Evolutionary conservation across 352 stramenopile genomes (phyloP), one percentile per base, ranked within the genome.

Genomic region (Bremia lactucae): DNA sequence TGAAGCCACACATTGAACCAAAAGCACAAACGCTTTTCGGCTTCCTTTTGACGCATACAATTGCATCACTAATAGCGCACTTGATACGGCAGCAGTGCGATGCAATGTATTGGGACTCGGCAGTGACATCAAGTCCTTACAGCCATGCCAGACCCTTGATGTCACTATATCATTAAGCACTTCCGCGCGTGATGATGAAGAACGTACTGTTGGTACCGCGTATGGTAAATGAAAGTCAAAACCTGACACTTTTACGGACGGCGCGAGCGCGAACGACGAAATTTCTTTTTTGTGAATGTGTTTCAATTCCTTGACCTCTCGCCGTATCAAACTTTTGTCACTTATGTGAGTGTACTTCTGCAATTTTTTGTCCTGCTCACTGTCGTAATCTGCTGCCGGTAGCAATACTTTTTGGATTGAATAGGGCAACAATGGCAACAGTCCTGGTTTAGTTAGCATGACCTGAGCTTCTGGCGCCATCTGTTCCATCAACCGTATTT

Each of bases 61-160:
- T 65, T 89, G 78, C 14, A 87, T 63, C 10, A 79, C 71, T 24
- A 90, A 58, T 18, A 90, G 46, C 10, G 65, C 77, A 24, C 68
- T 83, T 3, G 78, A 90, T 35, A 81, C 62, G 0, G 72, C 71
- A 10, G 74, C 76, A 2, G 78, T 84, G 21, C 72, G 74, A 24
- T 87, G 72, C 14, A 90, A 58, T 29, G 59, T 66, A 49, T 51
- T 62, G 1, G 75, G 51, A 33, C 68, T 78, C 29, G 78, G 78
- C 18, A 75, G 50, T 35, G 76, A 64, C 31, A 83, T 67, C 15
- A 90, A 33, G 33, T 80, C 54, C 52, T 63, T 75, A 43, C 72
- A 84, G 0, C 59, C 59, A 23, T 66, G 69, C 58, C 67, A 67
- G 36, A 89, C 45, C 33, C 73, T 65, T 19, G 57, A 70, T 38